A percentile compares a stretch with the other conserved stretches of the same genome.
Evolutionary conservation across 768 basidiomycete genomes (phyloP).

Genomic region (Cystofilobasidium bisporidii): DNA sequence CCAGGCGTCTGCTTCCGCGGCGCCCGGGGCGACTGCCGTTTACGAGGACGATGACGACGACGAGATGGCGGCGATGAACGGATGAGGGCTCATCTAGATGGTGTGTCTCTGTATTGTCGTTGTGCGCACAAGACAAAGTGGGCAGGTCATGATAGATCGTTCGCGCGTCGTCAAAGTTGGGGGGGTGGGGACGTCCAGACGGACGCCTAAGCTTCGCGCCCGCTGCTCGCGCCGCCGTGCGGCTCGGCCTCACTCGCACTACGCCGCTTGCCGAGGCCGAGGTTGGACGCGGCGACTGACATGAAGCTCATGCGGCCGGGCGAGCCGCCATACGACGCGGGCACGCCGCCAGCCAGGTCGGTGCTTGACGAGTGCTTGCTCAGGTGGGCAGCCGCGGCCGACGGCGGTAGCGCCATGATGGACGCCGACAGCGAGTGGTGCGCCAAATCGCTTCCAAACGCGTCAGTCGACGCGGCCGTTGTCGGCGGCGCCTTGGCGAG

Average conservation of each 20-base stretch:
- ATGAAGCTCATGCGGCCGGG: slow-evolving; percentile 5
- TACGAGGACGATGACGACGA: slow-evolving; percentile 7
- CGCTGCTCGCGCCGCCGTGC: too few relatives aligned
- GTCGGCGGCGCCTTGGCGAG: slow-evolving; percentile 7
- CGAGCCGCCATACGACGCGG: background rate
- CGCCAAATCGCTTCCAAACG: background rate
- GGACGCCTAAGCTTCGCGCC: too few relatives aligned
- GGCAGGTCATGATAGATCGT: too few relatives aligned
- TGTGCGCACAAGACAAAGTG: too few relatives aligned
- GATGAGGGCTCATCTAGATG: too few relatives aligned
- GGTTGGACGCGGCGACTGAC: background rate
- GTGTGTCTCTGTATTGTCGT: too few relatives aligned
- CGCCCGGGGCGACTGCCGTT: background rate
- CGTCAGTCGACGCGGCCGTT: slow-evolving; percentile 1
- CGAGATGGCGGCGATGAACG: slow-evolving; percentile 28
- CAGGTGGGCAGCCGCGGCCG: slow-evolving; percentile 1
- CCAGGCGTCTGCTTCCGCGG: too few relatives aligned
- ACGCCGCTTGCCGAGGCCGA: background rate
- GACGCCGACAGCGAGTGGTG: slow-evolving; percentile 1
- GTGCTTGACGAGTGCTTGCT: slow-evolving; percentile 8
- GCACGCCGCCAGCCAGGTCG: background rate
- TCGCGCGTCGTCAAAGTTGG: too few relatives aligned
- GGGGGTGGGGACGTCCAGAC: too few relatives aligned
- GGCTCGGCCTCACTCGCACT: background rate
- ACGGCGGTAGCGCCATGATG: background rate